A percentile compares a stretch with the other conserved stretches of the same genome.
Conservation (phyloP, 371 early-diverging fungal genomes). For the Saksenaea oblongispora region DNA sequence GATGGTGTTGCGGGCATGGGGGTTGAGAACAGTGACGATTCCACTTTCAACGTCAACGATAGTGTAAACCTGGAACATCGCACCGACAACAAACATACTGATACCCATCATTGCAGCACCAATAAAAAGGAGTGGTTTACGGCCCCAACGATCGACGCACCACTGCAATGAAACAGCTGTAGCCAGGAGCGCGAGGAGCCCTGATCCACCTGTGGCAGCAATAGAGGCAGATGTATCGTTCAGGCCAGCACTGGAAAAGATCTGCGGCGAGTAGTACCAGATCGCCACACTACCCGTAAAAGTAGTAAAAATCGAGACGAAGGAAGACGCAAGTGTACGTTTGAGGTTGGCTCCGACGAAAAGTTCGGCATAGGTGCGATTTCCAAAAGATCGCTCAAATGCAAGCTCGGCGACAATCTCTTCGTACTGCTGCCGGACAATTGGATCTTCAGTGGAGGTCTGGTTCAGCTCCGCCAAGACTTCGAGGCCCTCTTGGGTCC, state of each 20-base stretch:
- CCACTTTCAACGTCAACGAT: constrained; percentile 28
- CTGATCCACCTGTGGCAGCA: constrained; percentile 43
- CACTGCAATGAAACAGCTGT: constrained; percentile 62
- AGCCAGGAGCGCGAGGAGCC: constrained; percentile 32
- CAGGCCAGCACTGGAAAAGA: constrained; percentile 40
- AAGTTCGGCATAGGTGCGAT: constrained; percentile 40
- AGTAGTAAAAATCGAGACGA: constrained; percentile 60
- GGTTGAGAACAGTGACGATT: constrained; percentile 24
- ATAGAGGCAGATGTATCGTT: constrained; percentile 29
- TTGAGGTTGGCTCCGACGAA: constrained; percentile 41
- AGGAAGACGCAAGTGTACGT: constrained; percentile 40
- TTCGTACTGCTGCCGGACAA: constrained; percentile 35
- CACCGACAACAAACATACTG: constrained; percentile 49
- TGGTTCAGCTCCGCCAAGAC: constrained; percentile 48
- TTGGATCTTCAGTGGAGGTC: constrained; percentile 34
- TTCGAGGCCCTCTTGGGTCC: constrained; percentile 44
- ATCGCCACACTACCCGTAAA: constrained; percentile 68
- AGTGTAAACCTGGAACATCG: constrained; percentile 35
- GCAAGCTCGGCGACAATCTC: constrained; percentile 42
- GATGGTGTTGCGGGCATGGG: constrained; percentile 32
- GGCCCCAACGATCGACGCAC: constrained; percentile 46
- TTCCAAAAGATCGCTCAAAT: constrained; percentile 40
- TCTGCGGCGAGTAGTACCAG: constrained; percentile 47
- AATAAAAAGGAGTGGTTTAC: constrained; percentile 47
- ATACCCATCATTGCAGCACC: constrained; percentile 41